Base-by-base conservation (phyloP, 768 basidiomycete species). In the Suillus occidentalis region DNA sequence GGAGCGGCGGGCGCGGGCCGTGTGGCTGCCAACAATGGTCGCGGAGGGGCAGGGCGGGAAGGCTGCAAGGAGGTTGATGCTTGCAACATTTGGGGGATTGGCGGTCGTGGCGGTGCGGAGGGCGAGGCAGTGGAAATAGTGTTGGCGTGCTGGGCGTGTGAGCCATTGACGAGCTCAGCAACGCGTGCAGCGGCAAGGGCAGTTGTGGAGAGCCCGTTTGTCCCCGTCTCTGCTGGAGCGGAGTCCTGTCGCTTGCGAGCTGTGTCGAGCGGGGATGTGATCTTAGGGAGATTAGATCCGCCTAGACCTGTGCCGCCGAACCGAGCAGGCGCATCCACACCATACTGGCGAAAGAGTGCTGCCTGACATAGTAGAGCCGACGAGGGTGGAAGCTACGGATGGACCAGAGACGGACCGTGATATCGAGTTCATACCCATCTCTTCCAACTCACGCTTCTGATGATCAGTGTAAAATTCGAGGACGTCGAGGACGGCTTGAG, bases 381-480 rank as follows among this genome's bases (percentile, higher is more conserved):
- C 68, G 61, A 84, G 83, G 0, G 76, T 72, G 0, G 73, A 65
- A 40, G 60, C 52, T 6, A 57, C 31, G 20, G 71, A 75, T 37
- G 71, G 62, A 5, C 65, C 66, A 3, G 70, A 69, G 40, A 67
- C 20, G 53, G 68, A 66, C 2, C 76, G 73, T 25, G 74, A 42
- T 25, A 76, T 31, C 36, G 74, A 63, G 40, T 71, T 63, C 69
- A 73, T 72, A n/a, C 65, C 70, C 72, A 84, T 79, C 50, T 88
- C 87, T 71, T 95, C 94, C 72, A 89, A 77, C 75, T 97, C 94
- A n/a, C 94, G 91, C 75, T 95, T 97, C 81, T 97, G 94, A 71
- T 94, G 93, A 76, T 97, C 95, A 14, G 96, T 98, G 77, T 98
- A 99, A 80, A 99, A 99, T 73, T 99, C 96, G 66, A 99, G 88